These are phyloP conservation scores for Mycena sp. DNA, from an alignment of 1,284 basidiomycete genomes.

Conservation along the genomic window DNA sequence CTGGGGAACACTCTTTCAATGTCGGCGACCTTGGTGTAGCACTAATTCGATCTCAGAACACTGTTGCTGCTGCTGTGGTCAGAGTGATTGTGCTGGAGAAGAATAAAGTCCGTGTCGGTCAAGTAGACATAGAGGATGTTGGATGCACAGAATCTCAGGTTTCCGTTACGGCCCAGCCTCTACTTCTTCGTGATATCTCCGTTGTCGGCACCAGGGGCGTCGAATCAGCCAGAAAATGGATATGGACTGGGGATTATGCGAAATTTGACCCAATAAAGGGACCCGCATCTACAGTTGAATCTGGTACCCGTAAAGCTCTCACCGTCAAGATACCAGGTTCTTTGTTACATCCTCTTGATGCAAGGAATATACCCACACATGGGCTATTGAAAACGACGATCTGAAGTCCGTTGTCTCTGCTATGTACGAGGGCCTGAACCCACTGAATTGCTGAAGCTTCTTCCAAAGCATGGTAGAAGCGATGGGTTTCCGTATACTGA, in stretches of 20 bases:
- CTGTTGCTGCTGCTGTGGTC: neutral
- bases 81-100: neutral
- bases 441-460: neutral
- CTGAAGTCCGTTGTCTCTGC: neutral
- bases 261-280: conserved; percentile 4
- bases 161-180: neutral
- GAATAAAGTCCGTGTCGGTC: neutral
- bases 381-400: neutral
- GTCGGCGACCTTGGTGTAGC: neutral
- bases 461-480: conserved; percentile 5
- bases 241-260: neutral
- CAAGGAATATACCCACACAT: no score
- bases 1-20: conserved; percentile 3
- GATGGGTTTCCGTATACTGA: neutral
- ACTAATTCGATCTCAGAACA: neutral
- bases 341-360: neutral
- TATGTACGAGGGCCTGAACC: neutral
- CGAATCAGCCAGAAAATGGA: neutral
- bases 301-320: neutral
- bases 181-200: neutral
- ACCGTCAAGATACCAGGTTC: neutral
- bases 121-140: neutral
- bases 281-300: neutral
- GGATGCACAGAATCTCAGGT: neutral
- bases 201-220: neutral